A percentile compares a stretch with the other conserved stretches of the same genome.
Conservation (phyloP, 1,284 basidiomycete genomes). For the Cryptococcus maquisensis region DNA sequence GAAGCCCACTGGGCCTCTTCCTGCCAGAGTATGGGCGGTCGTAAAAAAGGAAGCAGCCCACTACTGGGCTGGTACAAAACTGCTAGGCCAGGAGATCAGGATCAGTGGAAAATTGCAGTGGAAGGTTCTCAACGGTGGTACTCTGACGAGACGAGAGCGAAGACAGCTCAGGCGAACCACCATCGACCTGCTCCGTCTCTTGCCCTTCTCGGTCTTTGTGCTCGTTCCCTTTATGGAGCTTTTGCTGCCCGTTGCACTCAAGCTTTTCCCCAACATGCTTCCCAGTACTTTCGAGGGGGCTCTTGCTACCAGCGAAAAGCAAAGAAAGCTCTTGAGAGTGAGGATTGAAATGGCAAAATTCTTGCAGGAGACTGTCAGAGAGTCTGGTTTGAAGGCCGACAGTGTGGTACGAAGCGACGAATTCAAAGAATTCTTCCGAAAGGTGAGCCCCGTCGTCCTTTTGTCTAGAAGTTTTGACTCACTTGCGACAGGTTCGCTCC, state of each 20-base stretch:
- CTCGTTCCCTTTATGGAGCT: constrained; percentile 98
- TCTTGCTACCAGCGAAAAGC: constrained; percentile 91
- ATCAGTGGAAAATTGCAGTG: constrained; percentile 84
- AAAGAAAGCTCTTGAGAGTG: constrained; percentile 89
- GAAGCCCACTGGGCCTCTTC: constrained; percentile 36
- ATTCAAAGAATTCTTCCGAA: constrained; percentile 99
- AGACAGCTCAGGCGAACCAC: constrained; percentile 90
- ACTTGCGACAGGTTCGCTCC: constrained; percentile 65
- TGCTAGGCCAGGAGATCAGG: constrained; percentile 88
- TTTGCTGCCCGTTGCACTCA: constrained; percentile 91
- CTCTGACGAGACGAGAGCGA: constrained; percentile 84
- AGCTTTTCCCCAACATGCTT: constrained; percentile 98
- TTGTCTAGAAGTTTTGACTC: neutral
- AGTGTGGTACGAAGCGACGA: constrained; percentile 87
- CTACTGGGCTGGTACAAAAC: constrained; percentile 95
- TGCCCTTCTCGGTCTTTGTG: constrained; percentile 93
- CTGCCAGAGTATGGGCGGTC: constrained; percentile 65
- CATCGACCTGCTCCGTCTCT: constrained; percentile 81
- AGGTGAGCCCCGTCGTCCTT: constrained; percentile 59
- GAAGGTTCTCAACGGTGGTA: constrained; percentile 88
- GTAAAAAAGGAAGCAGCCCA: constrained; percentile 95
- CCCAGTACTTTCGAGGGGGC: constrained; percentile 98
- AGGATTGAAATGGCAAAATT: constrained; percentile 99
- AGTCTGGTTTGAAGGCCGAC: constrained; percentile 88
- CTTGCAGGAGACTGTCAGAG: constrained; percentile 92